Conservation (phyloP, 164 flowering plant species). For the Magnolia officinalis region DNA sequence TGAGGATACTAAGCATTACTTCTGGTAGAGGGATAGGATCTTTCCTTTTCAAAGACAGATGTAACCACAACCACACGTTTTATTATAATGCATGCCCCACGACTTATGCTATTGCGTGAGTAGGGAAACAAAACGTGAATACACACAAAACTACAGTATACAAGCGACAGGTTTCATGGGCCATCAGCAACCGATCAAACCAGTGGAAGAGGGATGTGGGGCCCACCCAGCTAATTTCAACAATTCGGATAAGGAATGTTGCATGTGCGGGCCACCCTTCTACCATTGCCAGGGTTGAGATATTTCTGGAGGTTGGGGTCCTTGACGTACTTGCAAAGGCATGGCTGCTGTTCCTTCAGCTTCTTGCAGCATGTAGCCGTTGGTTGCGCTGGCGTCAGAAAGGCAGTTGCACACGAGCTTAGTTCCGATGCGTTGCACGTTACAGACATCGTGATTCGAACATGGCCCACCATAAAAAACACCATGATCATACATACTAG, state of each 20-base stretch:
- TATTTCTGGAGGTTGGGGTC: constrained; percentile 7
- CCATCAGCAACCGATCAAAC: no score
- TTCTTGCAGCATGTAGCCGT: constrained; percentile 4
- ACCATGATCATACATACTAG: not conserved
- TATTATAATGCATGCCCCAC: no score
- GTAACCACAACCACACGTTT: no score
- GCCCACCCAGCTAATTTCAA: no score
- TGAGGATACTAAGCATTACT: no score
- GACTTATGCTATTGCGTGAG: no score
- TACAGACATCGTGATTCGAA: not conserved
- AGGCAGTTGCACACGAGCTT: not conserved
- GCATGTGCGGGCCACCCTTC: constrained; percentile 1
- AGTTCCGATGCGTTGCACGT: constrained; percentile 4
- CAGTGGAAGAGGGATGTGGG: no score
- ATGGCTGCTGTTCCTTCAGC: constrained; percentile 11
- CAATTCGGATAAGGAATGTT: not conserved
- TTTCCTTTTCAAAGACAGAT: no score
- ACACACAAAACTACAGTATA: no score
- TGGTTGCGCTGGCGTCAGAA: not conserved
- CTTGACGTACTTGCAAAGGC: constrained; percentile 9
- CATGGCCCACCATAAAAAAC: not conserved
- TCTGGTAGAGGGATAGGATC: no score
- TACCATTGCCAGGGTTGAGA: constrained; percentile 1
- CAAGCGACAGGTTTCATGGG: no score
- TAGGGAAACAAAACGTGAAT: no score